Evolutionary conservation across 345 rosid genomes (phyloP), one percentile per base, ranked within the genome.

Genomic region (Leavenworthia alabamica): DNA sequence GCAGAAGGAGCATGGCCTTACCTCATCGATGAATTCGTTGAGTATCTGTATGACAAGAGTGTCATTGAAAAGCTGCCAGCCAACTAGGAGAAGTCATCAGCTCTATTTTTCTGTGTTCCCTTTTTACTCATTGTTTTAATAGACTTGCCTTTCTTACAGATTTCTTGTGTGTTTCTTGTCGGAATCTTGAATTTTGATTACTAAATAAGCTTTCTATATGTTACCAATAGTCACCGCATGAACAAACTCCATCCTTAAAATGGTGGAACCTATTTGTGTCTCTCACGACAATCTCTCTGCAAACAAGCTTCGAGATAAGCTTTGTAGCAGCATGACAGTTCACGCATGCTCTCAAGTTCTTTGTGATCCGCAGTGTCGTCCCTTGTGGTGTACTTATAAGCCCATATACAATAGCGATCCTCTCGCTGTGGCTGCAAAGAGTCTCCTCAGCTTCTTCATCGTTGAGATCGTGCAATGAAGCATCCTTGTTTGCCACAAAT

Each of bases 1-100:
- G 82, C 95, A 0, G 97, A 93, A 78, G 96, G 97, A 57, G 99
- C 96, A 10, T 93, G 99, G 99, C 97, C 99, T 0, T 89, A 89
- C 74, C 94, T 93, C 43, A 87, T 87, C 4, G 99, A 93, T 64
- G 99, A 93, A 70, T 93, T 93, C 14, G 97, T 84, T n/a, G 99
- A 93, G 57, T 89, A 87, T 78, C 69, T 87, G 83, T 50, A 73
- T 29, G 97, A 90, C 76, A 88, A 80, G 60, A 73, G 67, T 57
- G 71, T 86, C 33, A 57, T 75, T 37, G 79, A 72, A 50, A 80
- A 56, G 70, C 32, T 8, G 64, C 43, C 41, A 10, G 51, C 51
- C 51, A 19, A 67, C 24, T 36, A 58, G 72, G 65, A 71, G 55
- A 58, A 71, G 61, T 58, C 45, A 53, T 50, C 60, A 47, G 29